Conservation (phyloP, 2,329 filamentous ascomycete species). For the Cordyceps tenuipes region DNA sequence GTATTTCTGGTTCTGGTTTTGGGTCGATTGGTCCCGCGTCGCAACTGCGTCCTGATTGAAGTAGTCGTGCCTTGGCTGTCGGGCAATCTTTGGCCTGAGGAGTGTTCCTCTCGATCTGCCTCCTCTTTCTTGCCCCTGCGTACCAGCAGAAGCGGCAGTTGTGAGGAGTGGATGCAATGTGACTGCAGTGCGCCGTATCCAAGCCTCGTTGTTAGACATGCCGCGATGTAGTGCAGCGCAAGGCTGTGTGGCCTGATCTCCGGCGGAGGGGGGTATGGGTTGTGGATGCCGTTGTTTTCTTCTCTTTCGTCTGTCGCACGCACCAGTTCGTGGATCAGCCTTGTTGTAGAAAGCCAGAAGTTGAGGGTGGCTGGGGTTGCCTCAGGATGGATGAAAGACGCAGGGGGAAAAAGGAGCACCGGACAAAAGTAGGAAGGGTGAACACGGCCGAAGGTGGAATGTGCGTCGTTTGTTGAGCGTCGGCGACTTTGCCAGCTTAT, state of each 20-base stretch:
- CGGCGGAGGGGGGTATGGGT: neutral
- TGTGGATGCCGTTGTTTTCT: neutral
- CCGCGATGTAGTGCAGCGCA: neutral
- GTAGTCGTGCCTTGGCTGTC: neutral
- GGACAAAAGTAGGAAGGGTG: neutral
- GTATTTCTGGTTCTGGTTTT: neutral
- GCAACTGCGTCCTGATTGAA: conserved; percentile 4
- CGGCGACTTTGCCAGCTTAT: neutral
- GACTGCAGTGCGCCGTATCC: neutral
- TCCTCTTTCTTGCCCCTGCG: neutral
- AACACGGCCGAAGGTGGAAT: neutral
- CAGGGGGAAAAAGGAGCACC: no score
- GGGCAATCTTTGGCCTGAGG: neutral
- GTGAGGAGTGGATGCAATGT: neutral
- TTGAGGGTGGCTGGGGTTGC: neutral
- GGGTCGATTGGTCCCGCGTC: neutral
- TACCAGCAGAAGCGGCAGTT: neutral
- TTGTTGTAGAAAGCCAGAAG: neutral
- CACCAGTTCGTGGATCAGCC: neutral
- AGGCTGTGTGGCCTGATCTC: neutral
- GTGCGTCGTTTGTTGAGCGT: neutral
- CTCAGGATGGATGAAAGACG: neutral
- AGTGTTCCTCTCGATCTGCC: neutral
- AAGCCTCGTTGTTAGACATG: neutral
- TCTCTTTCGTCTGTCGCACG: neutral